Conservation (phyloP, 163 green algal species). For the Scenedesmus sp. region DNA sequence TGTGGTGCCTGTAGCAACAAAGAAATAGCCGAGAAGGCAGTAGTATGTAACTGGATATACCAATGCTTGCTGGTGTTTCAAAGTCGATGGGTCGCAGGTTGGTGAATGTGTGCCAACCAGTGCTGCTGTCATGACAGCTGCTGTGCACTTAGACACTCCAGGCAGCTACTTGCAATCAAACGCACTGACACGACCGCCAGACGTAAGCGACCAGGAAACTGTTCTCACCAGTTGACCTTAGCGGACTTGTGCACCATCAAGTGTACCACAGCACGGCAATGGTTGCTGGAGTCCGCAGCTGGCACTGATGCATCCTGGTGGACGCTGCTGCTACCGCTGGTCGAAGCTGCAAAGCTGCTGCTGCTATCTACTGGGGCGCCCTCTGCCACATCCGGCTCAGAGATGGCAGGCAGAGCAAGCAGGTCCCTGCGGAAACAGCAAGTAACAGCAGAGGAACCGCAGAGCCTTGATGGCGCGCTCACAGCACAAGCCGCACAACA, state of each 20-base stretch:
- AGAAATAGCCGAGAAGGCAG: neutral
- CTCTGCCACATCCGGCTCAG: neutral
- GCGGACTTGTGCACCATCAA: constrained; percentile 65
- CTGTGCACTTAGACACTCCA: neutral
- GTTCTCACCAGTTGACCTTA: constrained; percentile 57
- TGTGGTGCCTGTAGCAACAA: constrained; percentile 40
- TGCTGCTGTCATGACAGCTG: neutral
- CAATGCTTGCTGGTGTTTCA: neutral
- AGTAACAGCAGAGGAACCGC: neutral
- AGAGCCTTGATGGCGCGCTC: neutral
- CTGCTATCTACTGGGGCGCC: neutral
- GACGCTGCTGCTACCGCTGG: neutral
- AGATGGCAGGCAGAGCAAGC: constrained; percentile 32
- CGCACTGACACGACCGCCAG: no score
- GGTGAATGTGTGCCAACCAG: no score
- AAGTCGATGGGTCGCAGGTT: no score
- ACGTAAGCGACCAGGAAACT: neutral
- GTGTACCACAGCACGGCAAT: constrained; percentile 61
- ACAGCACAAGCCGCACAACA: neutral
- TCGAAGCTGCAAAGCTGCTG: constrained; percentile 16
- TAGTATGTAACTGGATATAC: neutral
- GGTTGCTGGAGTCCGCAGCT: neutral
- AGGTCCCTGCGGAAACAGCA: neutral
- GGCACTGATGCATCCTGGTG: neutral
- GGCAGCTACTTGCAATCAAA: no score